Evolutionary conservation across 352 stramenopile genomes (phyloP).

Genomic region (Phytophthora meadii): DNA sequence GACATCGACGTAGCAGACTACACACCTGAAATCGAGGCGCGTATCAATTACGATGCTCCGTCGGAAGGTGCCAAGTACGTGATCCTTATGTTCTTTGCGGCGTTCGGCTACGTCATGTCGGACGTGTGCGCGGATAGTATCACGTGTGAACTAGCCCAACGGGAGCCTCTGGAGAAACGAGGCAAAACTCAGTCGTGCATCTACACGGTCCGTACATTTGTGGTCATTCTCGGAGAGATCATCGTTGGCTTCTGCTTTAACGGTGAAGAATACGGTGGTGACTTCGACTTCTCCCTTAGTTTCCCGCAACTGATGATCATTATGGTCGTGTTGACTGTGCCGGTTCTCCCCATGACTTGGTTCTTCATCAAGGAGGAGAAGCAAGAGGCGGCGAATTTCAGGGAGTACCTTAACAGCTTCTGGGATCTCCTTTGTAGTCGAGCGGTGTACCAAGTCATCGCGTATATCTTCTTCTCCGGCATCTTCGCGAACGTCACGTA

Average conservation of each 20-base stretch:
- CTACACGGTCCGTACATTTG: slow-evolving; percentile 45
- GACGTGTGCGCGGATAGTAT: slow-evolving; percentile 45
- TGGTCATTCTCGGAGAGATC: slow-evolving; percentile 46
- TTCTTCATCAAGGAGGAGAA: slow-evolving; percentile 45
- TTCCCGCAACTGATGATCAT: slow-evolving; percentile 50
- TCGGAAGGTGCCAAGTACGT: slow-evolving; percentile 39
- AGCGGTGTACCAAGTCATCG: slow-evolving; percentile 45
- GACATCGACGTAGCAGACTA: slow-evolving; percentile 32
- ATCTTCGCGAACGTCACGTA: slow-evolving; percentile 43
- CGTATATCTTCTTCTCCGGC: slow-evolving; percentile 39
- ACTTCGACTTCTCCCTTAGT: slow-evolving; percentile 30
- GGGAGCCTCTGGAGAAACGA: slow-evolving; percentile 52
- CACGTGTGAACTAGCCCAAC: slow-evolving; percentile 57
- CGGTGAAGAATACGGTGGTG: slow-evolving; percentile 30
- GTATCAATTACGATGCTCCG: slow-evolving; percentile 46
- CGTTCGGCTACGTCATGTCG: slow-evolving; percentile 33
- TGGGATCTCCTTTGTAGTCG: slow-evolving; percentile 36
- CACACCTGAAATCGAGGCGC: slow-evolving; percentile 23
- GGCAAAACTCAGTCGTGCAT: slow-evolving; percentile 56
- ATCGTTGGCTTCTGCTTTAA: slow-evolving; percentile 62
- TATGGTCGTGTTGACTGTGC: slow-evolving; percentile 28
- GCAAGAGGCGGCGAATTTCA: slow-evolving; percentile 26
- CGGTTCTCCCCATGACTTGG: slow-evolving; percentile 40
- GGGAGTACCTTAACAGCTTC: slow-evolving; percentile 36
- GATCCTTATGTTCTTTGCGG: slow-evolving; percentile 35